A percentile compares a stretch with the other conserved stretches of the same genome.
Evolutionary conservation across 2,329 filamentous ascomycete species (phyloP).

Genomic region (Fusarium sp.): DNA sequence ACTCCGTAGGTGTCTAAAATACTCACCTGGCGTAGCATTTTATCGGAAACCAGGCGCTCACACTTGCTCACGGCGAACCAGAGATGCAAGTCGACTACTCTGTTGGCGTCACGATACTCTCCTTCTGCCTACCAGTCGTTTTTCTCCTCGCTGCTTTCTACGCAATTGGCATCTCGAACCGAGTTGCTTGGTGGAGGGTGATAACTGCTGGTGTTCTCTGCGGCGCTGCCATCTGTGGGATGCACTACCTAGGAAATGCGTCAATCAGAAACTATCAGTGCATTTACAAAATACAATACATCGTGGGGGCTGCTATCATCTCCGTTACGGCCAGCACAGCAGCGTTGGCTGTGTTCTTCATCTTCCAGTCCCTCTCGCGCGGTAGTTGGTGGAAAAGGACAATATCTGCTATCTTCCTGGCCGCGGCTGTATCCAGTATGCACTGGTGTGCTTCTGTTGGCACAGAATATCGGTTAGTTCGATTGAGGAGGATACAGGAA

Average conservation of each 20-base stretch:
- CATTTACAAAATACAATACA: conserved; percentile 66
- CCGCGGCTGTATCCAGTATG: conserved; percentile 85
- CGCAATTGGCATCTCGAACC: conserved; percentile 70
- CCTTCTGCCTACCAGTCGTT: conserved; percentile 58
- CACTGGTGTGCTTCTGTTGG: conserved; percentile 84
- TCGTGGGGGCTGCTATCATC: conserved; percentile 77
- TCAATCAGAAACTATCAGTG: conserved; percentile 84
- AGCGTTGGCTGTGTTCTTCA: conserved; percentile 81
- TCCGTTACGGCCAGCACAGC: conserved; percentile 76
- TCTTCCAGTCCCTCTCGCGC: conserved; percentile 79
- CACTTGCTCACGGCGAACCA: background rate
- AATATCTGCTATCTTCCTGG: conserved; percentile 74
- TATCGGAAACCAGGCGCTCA: conserved; percentile 17
- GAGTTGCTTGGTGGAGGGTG: conserved; percentile 68
- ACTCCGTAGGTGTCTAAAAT: background rate
- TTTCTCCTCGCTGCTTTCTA: conserved; percentile 81
- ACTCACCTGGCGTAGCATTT: conserved; percentile 2
- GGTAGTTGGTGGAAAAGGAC: conserved; percentile 80
- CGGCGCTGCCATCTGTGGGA: conserved; percentile 80
- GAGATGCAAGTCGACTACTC: conserved; percentile 20
- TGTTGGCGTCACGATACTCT: conserved; percentile 6
- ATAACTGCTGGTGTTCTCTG: conserved; percentile 73
- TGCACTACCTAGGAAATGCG: conserved; percentile 88
- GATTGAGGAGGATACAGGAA: conserved; percentile 49
- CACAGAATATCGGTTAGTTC: conserved; percentile 71